Evolutionary conservation across 441 rosid species (phyloP), one percentile per base, ranked within the genome.

Genomic region (Euphorbia celastroides): DNA sequence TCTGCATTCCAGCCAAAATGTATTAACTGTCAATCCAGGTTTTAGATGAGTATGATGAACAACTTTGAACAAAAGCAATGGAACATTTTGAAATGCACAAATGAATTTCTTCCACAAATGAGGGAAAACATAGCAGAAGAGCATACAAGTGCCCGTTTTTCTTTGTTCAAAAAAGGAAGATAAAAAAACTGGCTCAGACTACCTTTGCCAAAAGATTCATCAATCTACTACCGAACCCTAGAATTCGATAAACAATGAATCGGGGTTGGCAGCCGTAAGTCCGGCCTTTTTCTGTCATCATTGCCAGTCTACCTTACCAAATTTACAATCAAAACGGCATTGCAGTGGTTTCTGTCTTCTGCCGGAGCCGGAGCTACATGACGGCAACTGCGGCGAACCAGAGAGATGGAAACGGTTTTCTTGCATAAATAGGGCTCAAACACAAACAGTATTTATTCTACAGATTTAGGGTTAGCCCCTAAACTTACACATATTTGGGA

Each of bases 251-350:
- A 42, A 68, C 44, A 30, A 5, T 23, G 25, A 41, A 20, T 9
- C 62, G 14, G 20, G 11, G 54, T 83, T 61, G 58, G 89, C 85
- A 82, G 85, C 80, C 72, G 85, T 84, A 78, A 79, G 87, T 66
- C 82, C 89, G 87, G 87, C 85, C 89, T 82, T 82, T 62, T 80
- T 79, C 42, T 69, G 68, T 83, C 88, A 77, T 82, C 86, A 86
- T 62, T 1, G 82, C 84, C 83, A 77, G 64, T 38, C 8, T 48
- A 48, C 6, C 2, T 48, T 48, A 48, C 52, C 5, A 0, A 41
- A 44, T 44, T 44, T 1, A 20, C 22, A 48, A 48, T 1, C 22
- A 48, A 48, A 48, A 48, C 19, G 19, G 52, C 52, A 48, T 48
- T 48, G 7, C 20, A n/a, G 52, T 48, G 52, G 51, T 2, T 46